Evolutionary conservation across 306 rosid genomes (phyloP).

Genomic region (Lotus japonicus): DNA sequence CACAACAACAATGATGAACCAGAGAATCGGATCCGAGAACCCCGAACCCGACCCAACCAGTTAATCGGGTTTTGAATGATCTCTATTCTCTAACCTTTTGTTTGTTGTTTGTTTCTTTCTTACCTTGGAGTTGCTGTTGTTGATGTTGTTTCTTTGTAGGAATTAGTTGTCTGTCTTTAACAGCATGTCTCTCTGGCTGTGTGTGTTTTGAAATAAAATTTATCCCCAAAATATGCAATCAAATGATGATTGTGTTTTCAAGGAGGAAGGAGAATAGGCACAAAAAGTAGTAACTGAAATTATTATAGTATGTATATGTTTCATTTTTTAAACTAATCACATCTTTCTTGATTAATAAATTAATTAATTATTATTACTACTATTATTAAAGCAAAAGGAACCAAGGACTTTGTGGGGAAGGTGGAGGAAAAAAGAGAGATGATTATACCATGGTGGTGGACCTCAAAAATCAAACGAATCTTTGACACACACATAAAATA

Average conservation of each 20-base stretch:
- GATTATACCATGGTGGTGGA: slow-evolving; percentile 62
- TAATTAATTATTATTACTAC: slow-evolving; percentile 7
- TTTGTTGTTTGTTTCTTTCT: neutral
- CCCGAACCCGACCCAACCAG: slow-evolving; percentile 31
- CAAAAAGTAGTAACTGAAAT: slow-evolving; percentile 34
- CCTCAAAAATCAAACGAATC: slow-evolving; percentile 74
- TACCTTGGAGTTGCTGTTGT: neutral
- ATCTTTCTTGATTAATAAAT: neutral
- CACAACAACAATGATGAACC: no score
- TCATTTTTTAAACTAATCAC: no score
- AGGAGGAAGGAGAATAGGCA: slow-evolving; percentile 35
- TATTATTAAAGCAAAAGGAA: slow-evolving; percentile 35
- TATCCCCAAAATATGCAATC: slow-evolving; percentile 27
- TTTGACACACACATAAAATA: slow-evolving; percentile 45
- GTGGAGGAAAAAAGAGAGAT: slow-evolving; percentile 31
- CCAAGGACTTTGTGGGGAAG: slow-evolving; percentile 34
- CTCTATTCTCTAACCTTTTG: no score
- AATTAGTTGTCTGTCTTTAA: slow-evolving; percentile 11
- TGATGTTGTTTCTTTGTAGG: neutral
- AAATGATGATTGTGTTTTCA: slow-evolving; percentile 40
- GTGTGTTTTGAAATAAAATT: slow-evolving; percentile 6
- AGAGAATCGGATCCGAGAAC: slow-evolving; percentile 30
- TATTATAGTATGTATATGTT: no score
- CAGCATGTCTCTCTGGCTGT: neutral
- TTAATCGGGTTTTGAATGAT: neutral